Evolutionary conservation across 1,284 basidiomycete species (phyloP).

Genomic region (Cryptococcus sp.): DNA sequence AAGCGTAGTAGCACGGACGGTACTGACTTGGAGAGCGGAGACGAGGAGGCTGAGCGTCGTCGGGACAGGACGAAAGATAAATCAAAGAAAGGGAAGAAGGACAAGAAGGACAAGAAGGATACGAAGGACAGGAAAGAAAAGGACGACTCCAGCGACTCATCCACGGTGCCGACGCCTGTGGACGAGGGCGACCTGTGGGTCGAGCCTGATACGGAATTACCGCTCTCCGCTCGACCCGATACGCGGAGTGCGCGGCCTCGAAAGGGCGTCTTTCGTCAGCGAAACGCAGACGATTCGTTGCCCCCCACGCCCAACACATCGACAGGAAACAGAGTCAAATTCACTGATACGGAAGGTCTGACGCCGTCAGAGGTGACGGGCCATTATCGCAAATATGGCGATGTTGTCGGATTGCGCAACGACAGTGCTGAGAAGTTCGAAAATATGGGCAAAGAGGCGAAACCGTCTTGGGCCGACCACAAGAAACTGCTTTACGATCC

Average conservation of each 20-base stretch:
- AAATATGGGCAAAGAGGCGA: neutral
- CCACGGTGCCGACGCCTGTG: neutral
- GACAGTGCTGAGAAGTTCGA: constrained; percentile 7
- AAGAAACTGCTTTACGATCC: constrained; percentile 4
- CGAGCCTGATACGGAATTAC: constrained; percentile 1
- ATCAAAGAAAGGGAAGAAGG: constrained; percentile 3
- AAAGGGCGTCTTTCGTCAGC: constrained; percentile 6
- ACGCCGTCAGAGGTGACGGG: constrained; percentile 11
- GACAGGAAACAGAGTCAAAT: constrained; percentile 6
- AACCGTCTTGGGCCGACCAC: neutral
- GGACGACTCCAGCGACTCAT: neutral
- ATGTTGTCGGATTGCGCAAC: constrained; percentile 10
- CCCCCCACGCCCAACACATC: constrained; percentile 15
- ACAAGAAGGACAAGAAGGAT: neutral
- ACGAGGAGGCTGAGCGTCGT: neutral
- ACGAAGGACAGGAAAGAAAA: neutral
- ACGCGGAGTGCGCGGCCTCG: constrained; percentile 13
- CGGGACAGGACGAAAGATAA: neutral
- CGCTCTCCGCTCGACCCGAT: constrained; percentile 9
- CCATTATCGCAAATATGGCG: constrained; percentile 16
- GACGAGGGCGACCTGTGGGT: neutral
- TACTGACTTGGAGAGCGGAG: neutral
- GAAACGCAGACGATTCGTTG: constrained; percentile 8
- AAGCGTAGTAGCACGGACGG: neutral
- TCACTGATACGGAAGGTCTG: constrained; percentile 12